Base-by-base conservation (phyloP, 345 rosid species). In the Euphorbia lathyris region DNA sequence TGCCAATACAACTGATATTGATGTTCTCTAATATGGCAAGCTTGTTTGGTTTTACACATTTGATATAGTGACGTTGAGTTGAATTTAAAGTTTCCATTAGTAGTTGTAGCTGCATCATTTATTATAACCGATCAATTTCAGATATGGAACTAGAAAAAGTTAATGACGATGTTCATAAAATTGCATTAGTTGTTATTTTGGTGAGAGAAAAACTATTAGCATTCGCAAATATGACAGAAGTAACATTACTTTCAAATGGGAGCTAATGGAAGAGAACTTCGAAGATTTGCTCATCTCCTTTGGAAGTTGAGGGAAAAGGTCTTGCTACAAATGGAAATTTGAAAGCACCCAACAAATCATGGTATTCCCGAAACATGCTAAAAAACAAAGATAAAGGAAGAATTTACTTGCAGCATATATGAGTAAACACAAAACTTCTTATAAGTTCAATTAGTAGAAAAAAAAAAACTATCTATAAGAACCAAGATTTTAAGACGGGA, bases 331-430 rank as follows among this genome's bases (percentile, higher is more conserved):
- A 95, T 71, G 89, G 48, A 82, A 97, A 91, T 59, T 81, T 81
- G 62, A 97, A 91, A 69, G 85, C 87, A 67, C 84, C 67, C 77
- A 94, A 73, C 81, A 94, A 79, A 64, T 94, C 99, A 75, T 94
- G 99, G 80, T 94, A 93, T 78, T 91, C 99, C 93, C 58, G 99
- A 76, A 95, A 95, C 99, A 95, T 95, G 76, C 99, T 95, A 87
- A 67, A 85, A 74, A 75, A n/a, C 19, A 68, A 56, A 45, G 17
- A 29, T 63, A 57, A 23, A 42, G 22, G 22, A 30, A 50, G 48
- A 55, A 58, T 38, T 45, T 17, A 36, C 26, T 17, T 19, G 40
- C 20, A 32, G 29, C 70, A 23, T 22, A 66, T 9, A 47, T 62
- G 8, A 42, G 32, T n/a, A 60, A n/a, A 22, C 51, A 22, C 22